phyloP scores from a whole-genome alignment of 2,329 filamentous ascomycete genomes.

The Lachnellula suecica region DNA sequence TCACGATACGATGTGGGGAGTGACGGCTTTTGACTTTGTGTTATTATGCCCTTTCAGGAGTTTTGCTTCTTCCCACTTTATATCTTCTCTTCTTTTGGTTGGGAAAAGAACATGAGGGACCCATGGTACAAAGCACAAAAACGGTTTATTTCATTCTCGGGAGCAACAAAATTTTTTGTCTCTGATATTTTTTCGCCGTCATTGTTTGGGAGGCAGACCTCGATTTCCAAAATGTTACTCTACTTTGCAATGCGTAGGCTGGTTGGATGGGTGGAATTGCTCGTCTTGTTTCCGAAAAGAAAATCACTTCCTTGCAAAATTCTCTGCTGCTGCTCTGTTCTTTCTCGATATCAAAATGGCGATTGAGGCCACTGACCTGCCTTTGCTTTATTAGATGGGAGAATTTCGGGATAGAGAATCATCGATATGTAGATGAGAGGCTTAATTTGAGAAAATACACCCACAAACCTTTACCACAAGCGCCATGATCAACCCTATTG shows the following conservation, averaged over 20 bases:
- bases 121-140: slow-evolving; percentile 1
- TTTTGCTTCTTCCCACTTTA: slow-evolving; percentile 1
- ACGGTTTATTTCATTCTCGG: not conserved
- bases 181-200: not conserved
- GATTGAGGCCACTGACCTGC: slow-evolving; percentile 3
- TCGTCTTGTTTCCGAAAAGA: not conserved
- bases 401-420: slow-evolving; percentile 6
- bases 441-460: not conserved
- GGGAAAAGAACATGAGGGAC: not conserved
- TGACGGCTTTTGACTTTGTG: not conserved
- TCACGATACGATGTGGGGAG: too few relatives aligned
- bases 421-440: slow-evolving; percentile 9
- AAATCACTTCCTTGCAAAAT: not conserved
- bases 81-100: not conserved
- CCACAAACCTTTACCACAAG: not conserved
- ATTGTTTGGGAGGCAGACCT: not conserved
- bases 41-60: slow-evolving; percentile 4
- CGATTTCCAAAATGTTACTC: not conserved
- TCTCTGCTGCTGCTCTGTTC: not conserved
- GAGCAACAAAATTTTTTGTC: not conserved
- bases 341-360: slow-evolving; percentile 6
- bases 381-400: slow-evolving; percentile 4
- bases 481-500: too few relatives aligned
- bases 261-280: not conserved
- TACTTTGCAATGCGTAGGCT: not conserved